Base-by-base conservation (phyloP, 1,284 basidiomycete species). In the Irpex sp. region DNA sequence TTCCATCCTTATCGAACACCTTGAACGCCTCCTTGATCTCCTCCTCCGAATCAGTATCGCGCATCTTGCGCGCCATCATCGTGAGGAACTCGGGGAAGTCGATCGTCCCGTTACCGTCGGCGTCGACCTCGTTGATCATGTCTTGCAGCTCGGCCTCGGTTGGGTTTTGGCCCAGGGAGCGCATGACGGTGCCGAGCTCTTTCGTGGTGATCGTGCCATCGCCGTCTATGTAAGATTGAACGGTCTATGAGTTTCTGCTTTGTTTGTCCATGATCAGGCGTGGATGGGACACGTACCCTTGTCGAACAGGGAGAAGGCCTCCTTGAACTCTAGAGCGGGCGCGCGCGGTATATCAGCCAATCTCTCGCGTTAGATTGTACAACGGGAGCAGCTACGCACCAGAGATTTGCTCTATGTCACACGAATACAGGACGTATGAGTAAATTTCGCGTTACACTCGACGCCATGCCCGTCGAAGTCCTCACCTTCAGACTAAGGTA, bases 41-140 rank as follows among this genome's bases (percentile, higher is more conserved):
- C 72, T 88, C 85, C 72, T 90, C 88, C 67, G 79, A 89, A 75
- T 97, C 95, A 19, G 93, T 94, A 76, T 97, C 93, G 76, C 91
- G 89, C 91, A 97, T 95, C 82, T 95, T 95, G 74, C 94, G 88
- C 58, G 93, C 93, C 95, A 98, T 97, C 89, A 98, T 95, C 65
- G 92, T 93, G 69, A 97, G 80, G 81, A 96, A 95, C 74, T 96
- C 95, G 66, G 92, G 90, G 78, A 98, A 98, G 78, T 98, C 96
- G 78, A 98, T 97, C 67, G 93, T 94, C 66, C 95, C 95, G 71
- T 90, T 89, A 51, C 86, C 83, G 73, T 90, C 88, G 17, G 81
- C 85, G 71, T 92, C 90, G 65, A 94, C 93, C 78, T 95, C 93
- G 80, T 93, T 94, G 83, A 96, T 95, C 94, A 97, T 97, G 81